Conservation (phyloP, 2,329 filamentous ascomycete species). For the Fulvia fulva region DNA sequence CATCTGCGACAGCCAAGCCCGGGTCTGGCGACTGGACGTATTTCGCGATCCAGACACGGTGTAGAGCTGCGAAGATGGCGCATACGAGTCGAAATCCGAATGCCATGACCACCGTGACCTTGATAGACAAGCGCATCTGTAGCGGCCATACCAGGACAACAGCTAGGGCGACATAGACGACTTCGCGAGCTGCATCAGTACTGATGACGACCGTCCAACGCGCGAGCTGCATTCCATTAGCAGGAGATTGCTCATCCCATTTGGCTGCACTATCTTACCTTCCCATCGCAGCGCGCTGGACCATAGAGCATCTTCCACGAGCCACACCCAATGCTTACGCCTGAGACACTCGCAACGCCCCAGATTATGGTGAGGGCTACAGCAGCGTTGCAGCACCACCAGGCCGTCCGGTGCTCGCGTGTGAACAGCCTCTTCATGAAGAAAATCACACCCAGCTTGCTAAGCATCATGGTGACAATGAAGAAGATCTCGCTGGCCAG, state of each 20-base stretch:
- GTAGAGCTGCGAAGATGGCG: slow-evolving; percentile 18
- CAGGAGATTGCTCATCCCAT: background rate
- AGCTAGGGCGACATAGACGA: slow-evolving; percentile 23
- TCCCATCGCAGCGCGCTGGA: slow-evolving; percentile 15
- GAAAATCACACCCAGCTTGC: slow-evolving; percentile 30
- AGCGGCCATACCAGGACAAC: slow-evolving; percentile 27
- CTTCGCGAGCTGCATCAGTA: slow-evolving; percentile 27
- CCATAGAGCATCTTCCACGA: slow-evolving; percentile 14
- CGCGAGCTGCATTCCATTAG: slow-evolving; percentile 7
- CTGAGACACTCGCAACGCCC: slow-evolving; percentile 26
- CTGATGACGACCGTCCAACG: slow-evolving; percentile 28
- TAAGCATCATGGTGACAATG: slow-evolving; percentile 24
- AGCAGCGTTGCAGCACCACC: slow-evolving; percentile 16
- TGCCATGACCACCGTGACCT: slow-evolving; percentile 27
- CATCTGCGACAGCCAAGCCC: slow-evolving; percentile 21
- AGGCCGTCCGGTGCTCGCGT: slow-evolving; percentile 21
- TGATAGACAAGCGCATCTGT: slow-evolving; percentile 30
- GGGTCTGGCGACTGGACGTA: slow-evolving; percentile 22
- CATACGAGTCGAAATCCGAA: slow-evolving; percentile 29
- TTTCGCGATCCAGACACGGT: slow-evolving; percentile 17
- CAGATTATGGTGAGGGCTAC: slow-evolving; percentile 22
- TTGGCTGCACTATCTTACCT: slow-evolving; percentile 12
- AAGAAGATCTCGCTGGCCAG: slow-evolving; percentile 28
- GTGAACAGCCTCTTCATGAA: slow-evolving; percentile 33
- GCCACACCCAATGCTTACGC: slow-evolving; percentile 20